These are phyloP conservation scores for Cryptococcus sp. DNA, from an alignment of 1,284 basidiomycete genomes.

Conservation along the genomic window DNA sequence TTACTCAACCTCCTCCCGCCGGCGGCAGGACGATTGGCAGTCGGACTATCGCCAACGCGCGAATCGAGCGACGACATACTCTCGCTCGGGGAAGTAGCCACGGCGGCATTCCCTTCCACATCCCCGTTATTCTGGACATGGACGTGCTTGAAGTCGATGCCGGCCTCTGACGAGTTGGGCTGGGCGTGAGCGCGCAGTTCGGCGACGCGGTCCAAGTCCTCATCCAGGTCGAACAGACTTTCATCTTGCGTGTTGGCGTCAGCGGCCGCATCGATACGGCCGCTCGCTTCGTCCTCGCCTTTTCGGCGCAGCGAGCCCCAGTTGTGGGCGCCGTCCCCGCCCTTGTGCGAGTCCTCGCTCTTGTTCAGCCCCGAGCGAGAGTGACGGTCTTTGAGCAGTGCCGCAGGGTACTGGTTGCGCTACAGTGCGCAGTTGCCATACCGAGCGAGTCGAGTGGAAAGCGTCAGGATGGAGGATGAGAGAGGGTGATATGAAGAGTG, in stretches of 20 bases:
- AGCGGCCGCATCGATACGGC: conserved; percentile 47
- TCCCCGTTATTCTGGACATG: conserved; percentile 1
- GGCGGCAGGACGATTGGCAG: conserved; percentile 21
- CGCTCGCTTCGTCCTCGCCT: conserved; percentile 56
- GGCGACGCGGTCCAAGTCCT: conserved; percentile 10
- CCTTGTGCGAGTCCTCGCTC: conserved; percentile 64
- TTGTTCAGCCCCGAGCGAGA: conserved; percentile 74
- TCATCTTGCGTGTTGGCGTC: conserved; percentile 56
- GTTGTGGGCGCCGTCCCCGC: conserved; percentile 75
- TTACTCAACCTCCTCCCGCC: conserved; percentile 43
- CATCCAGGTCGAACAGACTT: conserved; percentile 21
- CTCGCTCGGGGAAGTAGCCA: conserved; percentile 29
- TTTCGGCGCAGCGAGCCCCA: conserved; percentile 76
- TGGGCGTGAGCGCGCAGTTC: not conserved
- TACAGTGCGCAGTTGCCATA: conserved; percentile 12
- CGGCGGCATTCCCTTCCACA: conserved; percentile 5
- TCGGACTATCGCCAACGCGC: conserved; percentile 1
- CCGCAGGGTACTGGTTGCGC: conserved; percentile 67
- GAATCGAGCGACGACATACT: conserved; percentile 31
- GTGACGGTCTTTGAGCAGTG: conserved; percentile 69
- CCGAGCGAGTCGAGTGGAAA: too few species aligned
- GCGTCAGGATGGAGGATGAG: too few species aligned
- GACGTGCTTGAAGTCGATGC: conserved; percentile 5
- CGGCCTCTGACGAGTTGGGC: not conserved
- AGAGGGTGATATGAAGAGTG: not conserved